Evolutionary conservation across 2,329 filamentous ascomycete genomes (phyloP), one percentile per base, ranked within the genome.

Genomic region (Simplicillium sp.): DNA sequence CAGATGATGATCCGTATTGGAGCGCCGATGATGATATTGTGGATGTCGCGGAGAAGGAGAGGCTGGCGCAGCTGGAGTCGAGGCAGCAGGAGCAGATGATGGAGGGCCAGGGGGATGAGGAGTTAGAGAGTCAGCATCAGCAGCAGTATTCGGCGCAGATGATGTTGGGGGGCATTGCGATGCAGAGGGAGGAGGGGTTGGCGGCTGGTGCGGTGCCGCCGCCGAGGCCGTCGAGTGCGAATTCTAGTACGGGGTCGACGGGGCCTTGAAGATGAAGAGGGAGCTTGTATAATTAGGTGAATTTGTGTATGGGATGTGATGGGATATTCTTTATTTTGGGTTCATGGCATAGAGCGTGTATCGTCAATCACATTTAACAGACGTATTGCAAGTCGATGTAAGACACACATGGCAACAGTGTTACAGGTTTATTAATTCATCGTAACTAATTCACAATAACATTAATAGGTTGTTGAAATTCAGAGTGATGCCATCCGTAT

Each of bases 21-120:
- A 81, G 76, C 52, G 76, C 76, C 43, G 78, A 82, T 48, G 78
- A 82, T 50, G 78, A 82, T 49, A 57, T 82, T 16, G 67, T 82
- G 18, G 78, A 82, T 44, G 62, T 67, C 0, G 67, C 70, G 12
- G 77, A 81, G 60, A 81, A 81, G 64, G 62, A 68, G 49, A 62
- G 77, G 31, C 53, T 75, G 39, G 61, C 58, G 36, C 71, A 75
- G 48, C 50, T 74, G 36, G 70, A 75, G 53, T 54, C 62, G 17
- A 66, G 67, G 54, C 60, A 64, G 48, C 48, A 39, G 13, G 59
- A 64, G 47, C 48, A 39, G 14, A 16, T 63, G 29, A 55, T 59
- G 18, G 55, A 54, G 28, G 55, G 54, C 37, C 56, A 29, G 13
- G 34, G 25, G 4, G 41, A 51, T 3, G 54, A 58, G 32, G 54